These are phyloP conservation scores for Penicillium longicatenatum DNA, from an alignment of 495 filamentous ascomycete genomes.

Conservation along the genomic window DNA sequence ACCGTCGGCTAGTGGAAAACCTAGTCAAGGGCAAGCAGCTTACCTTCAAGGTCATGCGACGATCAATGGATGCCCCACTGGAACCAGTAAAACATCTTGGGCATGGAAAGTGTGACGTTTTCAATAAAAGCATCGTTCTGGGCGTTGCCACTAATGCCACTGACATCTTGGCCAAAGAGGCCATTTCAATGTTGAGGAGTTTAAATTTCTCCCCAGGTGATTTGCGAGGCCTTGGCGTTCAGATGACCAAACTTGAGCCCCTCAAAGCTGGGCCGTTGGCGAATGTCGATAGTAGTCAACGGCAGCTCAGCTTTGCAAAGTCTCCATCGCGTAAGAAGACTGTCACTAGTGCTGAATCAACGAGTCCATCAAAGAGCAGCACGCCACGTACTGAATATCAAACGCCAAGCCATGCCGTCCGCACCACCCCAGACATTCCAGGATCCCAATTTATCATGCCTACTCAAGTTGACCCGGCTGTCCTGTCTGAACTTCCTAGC, in stretches of 20 bases:
- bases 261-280: conserved; percentile 52
- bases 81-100: conserved; percentile 94
- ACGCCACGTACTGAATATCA: conserved; percentile 41
- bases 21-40: conserved; percentile 83
- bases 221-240: conserved; percentile 83
- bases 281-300: conserved; percentile 64
- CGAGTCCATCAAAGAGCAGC: conserved; percentile 67
- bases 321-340: conserved; percentile 39
- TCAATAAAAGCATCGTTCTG: conserved; percentile 81
- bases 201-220: conserved; percentile 87
- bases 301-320: conserved; percentile 49
- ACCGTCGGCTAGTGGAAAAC: conserved; percentile 77
- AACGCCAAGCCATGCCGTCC: conserved; percentile 53
- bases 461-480: conserved; percentile 71
- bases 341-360: conserved; percentile 43
- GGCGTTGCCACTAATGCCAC: conserved; percentile 78
- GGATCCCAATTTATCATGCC: conserved; percentile 91
- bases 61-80: conserved; percentile 81
- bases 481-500: conserved; percentile 75
- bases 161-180: conserved; percentile 73
- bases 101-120: conserved; percentile 91
- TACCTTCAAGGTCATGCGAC: conserved; percentile 90
- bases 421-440: conserved; percentile 68
- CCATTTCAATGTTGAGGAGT: conserved; percentile 77
- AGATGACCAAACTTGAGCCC: conserved; percentile 88